Base-by-base conservation (phyloP, 208 protist genomes). In the Leishmania mexicana region DNA sequence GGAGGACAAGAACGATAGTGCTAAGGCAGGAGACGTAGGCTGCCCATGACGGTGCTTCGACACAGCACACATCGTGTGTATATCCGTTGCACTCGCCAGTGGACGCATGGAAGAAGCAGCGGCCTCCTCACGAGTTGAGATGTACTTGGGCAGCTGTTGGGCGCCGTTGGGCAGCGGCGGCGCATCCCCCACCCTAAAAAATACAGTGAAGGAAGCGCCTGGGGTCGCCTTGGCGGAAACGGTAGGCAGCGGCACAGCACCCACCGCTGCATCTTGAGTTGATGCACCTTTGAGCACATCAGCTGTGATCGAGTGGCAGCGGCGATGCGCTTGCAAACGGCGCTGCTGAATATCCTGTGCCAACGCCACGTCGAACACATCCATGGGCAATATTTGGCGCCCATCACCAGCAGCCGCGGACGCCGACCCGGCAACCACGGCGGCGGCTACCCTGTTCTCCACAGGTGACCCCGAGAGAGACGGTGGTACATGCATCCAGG, bases 291-390 rank as follows among this genome's bases (percentile, higher is more conserved):
- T 40, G 31, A 10, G n/a, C 42, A 28, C 31, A 21, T 62, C 24
- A 2, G 8, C 15, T 40, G 1, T 60, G 13, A 15, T 38, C 17
- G 49, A 62, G 51, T 42, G 68, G 24, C 42, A 42, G 21, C 42
- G 35, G 40, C 49, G 62, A 74, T 35, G 49, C 21, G 67, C 51
- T 53, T 68, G 75, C 54, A 21, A 13, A 40, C 57, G 51, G 60
- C 75, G 75, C 75, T 62, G 57, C 70, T 62, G 71, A 13, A 73
- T 53, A 40, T 84, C 81, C 54, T n/a, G 31, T n/a, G 64, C 81
- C 11, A 84, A 57, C 4, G 70, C 81, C 11, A 81, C 40, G 24
- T 84, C 81, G 19, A 84, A 84, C 3, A 78, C 58, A 54, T 84
- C 81, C 76, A 84, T 80, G 35, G 40, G 19, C 67, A 70, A 21